Percentiles rank a stretch among this genome's conserved stretches.
Evolutionary conservation across 176 grass and related monocot genomes (phyloP).

Genomic region (Phoenix roebelenii): DNA sequence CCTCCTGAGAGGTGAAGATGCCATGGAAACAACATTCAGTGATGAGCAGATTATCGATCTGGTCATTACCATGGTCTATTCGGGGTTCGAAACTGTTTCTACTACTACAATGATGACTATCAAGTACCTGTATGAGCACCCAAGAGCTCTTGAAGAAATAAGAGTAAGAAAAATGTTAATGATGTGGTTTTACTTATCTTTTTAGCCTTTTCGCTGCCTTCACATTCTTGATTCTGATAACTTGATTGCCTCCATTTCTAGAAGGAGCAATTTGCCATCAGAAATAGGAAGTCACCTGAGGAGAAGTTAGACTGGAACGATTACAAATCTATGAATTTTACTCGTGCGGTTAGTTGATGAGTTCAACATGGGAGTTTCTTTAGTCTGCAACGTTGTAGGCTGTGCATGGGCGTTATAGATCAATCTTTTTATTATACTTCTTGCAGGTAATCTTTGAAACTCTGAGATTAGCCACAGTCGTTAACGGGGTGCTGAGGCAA

Average conservation of each 20-base stretch:
- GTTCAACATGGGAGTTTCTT: too few species aligned
- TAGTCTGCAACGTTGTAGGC: too few species aligned
- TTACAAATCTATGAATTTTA: conserved; percentile 16
- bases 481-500: conserved; percentile 13
- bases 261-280: conserved; percentile 14
- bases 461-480: conserved; percentile 6
- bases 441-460: conserved; percentile 19
- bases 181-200: not conserved
- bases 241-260: not conserved
- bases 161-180: not conserved
- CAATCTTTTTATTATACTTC: too few species aligned
- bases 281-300: not conserved
- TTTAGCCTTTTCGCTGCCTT: not conserved
- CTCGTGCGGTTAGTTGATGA: not conserved
- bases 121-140: conserved; percentile 10
- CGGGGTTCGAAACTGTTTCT: conserved; percentile 13
- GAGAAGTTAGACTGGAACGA: conserved; percentile 11
- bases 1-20: not conserved
- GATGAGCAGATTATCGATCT: conserved; percentile 14
- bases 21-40: not conserved
- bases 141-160: conserved; percentile 10
- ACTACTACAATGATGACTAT: conserved; percentile 12
- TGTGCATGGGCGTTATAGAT: too few species aligned
- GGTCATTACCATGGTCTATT: not conserved
- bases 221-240: not conserved